Percentiles rank a stretch among this genome's conserved stretches.
These are phyloP conservation scores for Solanum tarijense DNA, from an alignment of 257 asterid species.

Conservation along the genomic window DNA sequence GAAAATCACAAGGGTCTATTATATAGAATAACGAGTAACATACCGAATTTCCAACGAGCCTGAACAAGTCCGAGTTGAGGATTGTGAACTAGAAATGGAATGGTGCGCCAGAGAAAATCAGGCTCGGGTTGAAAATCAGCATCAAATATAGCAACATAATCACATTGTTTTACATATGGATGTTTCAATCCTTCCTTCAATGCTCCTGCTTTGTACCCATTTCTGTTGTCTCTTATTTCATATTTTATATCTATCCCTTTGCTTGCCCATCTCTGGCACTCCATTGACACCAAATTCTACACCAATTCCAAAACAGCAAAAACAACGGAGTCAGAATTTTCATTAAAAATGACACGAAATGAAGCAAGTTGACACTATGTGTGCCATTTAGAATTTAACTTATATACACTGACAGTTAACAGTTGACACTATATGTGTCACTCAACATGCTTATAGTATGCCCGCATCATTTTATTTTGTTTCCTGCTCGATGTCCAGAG, in stretches of 20 bases:
- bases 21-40: neutral
- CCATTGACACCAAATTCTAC: slow-evolving; percentile 52
- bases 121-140: slow-evolving; percentile 68
- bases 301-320: neutral
- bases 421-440: neutral
- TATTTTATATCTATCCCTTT: slow-evolving; percentile 51
- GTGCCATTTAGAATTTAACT: neutral
- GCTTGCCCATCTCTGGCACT: slow-evolving; percentile 49
- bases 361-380: neutral
- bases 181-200: slow-evolving; percentile 43
- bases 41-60: slow-evolving; percentile 70
- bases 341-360: neutral
- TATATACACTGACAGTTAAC: neutral
- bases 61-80: slow-evolving; percentile 47
- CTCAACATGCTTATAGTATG: neutral
- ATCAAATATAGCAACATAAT: slow-evolving; percentile 57
- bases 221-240: slow-evolving; percentile 40
- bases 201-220: slow-evolving; percentile 66
- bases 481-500: neutral
- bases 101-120: slow-evolving; percentile 35
- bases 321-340: neutral
- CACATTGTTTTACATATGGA: slow-evolving; percentile 37
- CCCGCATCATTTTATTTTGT: neutral
- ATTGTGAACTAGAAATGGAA: slow-evolving; percentile 48
- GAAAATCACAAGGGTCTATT: too few relatives aligned